Evolutionary conservation across 352 stramenopile genomes (phyloP).

Genomic region (Achlya hypogyna): DNA sequence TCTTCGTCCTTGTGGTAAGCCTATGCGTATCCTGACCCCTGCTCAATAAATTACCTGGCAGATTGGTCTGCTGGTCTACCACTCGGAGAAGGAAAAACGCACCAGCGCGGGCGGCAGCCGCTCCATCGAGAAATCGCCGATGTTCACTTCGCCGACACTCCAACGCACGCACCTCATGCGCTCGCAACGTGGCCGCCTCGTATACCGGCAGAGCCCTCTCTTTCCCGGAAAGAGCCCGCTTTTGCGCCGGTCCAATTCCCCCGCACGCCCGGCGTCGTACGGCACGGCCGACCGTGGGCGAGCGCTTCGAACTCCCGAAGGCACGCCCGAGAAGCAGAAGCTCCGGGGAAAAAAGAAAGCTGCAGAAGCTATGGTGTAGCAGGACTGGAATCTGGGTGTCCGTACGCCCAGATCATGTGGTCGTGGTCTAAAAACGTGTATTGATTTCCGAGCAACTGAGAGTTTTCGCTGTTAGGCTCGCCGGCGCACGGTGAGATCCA

Average conservation of each 20-base stretch:
- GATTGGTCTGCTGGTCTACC: slow-evolving; percentile 78
- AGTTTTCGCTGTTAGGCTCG: no score
- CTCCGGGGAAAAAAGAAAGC: not conserved
- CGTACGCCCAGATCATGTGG: not conserved
- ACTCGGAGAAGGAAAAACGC: slow-evolving; percentile 81
- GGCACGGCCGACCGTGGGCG: not conserved
- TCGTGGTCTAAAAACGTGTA: not conserved
- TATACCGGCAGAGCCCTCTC: slow-evolving; percentile 80
- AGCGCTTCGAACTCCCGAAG: not conserved
- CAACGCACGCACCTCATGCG: slow-evolving; percentile 80
- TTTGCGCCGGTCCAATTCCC: not conserved
- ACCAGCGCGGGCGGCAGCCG: slow-evolving; percentile 21
- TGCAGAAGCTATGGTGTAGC: slow-evolving; percentile 15
- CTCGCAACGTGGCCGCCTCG: slow-evolving; percentile 62
- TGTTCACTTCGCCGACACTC: slow-evolving; percentile 75
- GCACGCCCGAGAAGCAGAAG: not conserved
- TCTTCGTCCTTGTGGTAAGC: slow-evolving; percentile 17
- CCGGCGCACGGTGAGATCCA: no score
- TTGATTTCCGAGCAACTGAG: no score
- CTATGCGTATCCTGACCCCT: no score
- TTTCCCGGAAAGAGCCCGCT: slow-evolving; percentile 22
- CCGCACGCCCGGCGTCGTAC: not conserved
- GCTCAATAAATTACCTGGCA: no score
- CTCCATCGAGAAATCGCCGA: slow-evolving; percentile 75
- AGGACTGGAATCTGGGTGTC: no score